phyloP scores from a whole-genome alignment of 2,329 filamentous ascomycete species.

The Neonectria magnoliae region DNA sequence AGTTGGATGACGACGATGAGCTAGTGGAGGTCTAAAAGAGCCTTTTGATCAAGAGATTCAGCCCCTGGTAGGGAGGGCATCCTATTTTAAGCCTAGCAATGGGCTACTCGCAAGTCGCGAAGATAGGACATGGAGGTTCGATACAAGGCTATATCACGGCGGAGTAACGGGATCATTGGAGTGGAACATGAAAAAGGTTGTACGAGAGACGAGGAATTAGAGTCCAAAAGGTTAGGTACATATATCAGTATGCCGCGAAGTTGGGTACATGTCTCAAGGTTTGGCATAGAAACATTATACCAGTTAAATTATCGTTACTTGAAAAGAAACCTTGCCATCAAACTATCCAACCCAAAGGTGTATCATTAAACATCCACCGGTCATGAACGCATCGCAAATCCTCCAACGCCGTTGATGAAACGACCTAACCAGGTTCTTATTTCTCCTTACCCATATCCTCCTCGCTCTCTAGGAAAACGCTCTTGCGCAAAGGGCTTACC shows the following conservation, averaged over 20 bases:
- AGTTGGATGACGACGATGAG: conserved; percentile 63
- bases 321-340: neutral
- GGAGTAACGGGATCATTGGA: neutral
- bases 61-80: neutral
- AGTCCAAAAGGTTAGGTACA: conserved; percentile 7
- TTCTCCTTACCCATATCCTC: conserved; percentile 50
- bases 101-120: neutral
- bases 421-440: conserved; percentile 11
- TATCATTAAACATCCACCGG: conserved; percentile 15
- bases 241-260: conserved; percentile 3
- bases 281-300: conserved; percentile 18
- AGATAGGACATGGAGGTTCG: neutral
- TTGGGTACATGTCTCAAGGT: neutral
- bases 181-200: neutral
- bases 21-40: conserved; percentile 62
- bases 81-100: neutral
- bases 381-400: conserved; percentile 6
- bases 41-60: neutral
- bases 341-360: conserved; percentile 1
- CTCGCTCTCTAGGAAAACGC: conserved; percentile 54
- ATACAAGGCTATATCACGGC: neutral
- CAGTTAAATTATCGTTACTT: conserved; percentile 10
- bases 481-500: conserved; percentile 47
- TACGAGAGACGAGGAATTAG: neutral
- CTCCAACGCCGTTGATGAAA: conserved; percentile 34